Evolutionary conservation across 2,329 filamentous ascomycete genomes (phyloP).

Genomic region (Botryotinia convoluta): DNA sequence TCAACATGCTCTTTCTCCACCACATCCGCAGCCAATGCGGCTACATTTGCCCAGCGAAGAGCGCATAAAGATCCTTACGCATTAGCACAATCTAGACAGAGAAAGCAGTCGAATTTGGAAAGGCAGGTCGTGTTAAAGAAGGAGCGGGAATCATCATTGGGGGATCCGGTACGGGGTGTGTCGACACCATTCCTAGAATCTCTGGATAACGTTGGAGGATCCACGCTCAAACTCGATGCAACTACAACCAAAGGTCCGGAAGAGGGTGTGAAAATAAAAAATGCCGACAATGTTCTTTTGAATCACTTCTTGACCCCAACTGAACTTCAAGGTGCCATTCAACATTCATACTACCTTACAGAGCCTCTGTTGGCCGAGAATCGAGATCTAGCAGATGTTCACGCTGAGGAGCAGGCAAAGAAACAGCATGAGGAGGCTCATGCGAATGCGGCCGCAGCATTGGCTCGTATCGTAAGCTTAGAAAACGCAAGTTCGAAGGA

Average conservation of each 20-base stretch:
- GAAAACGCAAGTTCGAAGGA: constrained; percentile 77
- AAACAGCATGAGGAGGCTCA: constrained; percentile 55
- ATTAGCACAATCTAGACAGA: constrained; percentile 75
- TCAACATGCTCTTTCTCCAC: constrained; percentile 53
- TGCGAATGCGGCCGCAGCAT: constrained; percentile 67
- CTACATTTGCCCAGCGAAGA: constrained; percentile 57
- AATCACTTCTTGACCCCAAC: constrained; percentile 72
- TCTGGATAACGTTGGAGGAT: constrained; percentile 58
- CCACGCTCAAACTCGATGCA: constrained; percentile 25
- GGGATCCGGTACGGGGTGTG: constrained; percentile 76
- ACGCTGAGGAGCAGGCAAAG: constrained; percentile 39
- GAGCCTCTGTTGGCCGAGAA: constrained; percentile 48
- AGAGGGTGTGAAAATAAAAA: constrained; percentile 44
- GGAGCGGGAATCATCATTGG: constrained; percentile 62
- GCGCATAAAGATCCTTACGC: constrained; percentile 78
- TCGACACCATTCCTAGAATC: constrained; percentile 81
- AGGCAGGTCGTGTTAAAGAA: constrained; percentile 68
- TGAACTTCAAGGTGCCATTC: constrained; percentile 65
- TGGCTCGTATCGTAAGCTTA: constrained; percentile 76
- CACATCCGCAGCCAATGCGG: constrained; percentile 63
- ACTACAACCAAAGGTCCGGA: constrained; percentile 41
- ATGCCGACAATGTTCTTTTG: constrained; percentile 54
- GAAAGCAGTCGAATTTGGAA: constrained; percentile 78
- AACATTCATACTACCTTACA: constrained; percentile 66
- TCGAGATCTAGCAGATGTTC: constrained; percentile 29